phyloP scores from a whole-genome alignment of 164 flowering plant genomes.

The Malania oleifera region DNA sequence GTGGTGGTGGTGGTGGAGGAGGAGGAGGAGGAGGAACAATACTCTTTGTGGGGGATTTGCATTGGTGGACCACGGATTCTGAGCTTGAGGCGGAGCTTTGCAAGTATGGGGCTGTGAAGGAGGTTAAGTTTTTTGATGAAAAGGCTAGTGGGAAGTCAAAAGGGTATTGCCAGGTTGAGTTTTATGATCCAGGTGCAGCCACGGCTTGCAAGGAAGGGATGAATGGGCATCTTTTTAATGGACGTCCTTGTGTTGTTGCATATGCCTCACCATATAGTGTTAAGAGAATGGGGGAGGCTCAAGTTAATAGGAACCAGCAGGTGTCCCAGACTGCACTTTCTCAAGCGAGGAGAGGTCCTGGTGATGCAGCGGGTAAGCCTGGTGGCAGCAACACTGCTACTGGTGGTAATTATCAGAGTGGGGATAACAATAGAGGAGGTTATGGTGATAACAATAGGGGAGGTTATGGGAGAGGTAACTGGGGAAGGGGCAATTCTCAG shows the following conservation, averaged over 20 bases:
- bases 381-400: constrained; percentile 38
- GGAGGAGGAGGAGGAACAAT: constrained; percentile 53
- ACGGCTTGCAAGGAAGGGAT: constrained; percentile 83
- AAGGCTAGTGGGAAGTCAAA: constrained; percentile 90
- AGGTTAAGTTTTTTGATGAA: constrained; percentile 79
- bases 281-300: constrained; percentile 85
- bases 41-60: constrained; percentile 81
- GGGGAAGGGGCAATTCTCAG: constrained; percentile 66
- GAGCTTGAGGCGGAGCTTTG: constrained; percentile 65
- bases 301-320: constrained; percentile 59
- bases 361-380: constrained; percentile 35
- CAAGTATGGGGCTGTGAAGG: constrained; percentile 79
- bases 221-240: constrained; percentile 85
- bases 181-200: constrained; percentile 65
- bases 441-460: constrained; percentile 18
- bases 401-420: constrained; percentile 68
- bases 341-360: constrained; percentile 45
- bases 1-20: constrained; percentile 21
- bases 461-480: constrained; percentile 66
- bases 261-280: constrained; percentile 65
- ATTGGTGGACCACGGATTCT: constrained; percentile 96
- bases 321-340: constrained; percentile 25
- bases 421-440: constrained; percentile 22
- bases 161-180: constrained; percentile 88
- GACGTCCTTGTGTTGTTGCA: constrained; percentile 79